A percentile compares a stretch with the other conserved stretches of the same genome.
Evolutionary conservation across 495 filamentous ascomycete species (phyloP).

Genomic region (Neurospora cerealis): DNA sequence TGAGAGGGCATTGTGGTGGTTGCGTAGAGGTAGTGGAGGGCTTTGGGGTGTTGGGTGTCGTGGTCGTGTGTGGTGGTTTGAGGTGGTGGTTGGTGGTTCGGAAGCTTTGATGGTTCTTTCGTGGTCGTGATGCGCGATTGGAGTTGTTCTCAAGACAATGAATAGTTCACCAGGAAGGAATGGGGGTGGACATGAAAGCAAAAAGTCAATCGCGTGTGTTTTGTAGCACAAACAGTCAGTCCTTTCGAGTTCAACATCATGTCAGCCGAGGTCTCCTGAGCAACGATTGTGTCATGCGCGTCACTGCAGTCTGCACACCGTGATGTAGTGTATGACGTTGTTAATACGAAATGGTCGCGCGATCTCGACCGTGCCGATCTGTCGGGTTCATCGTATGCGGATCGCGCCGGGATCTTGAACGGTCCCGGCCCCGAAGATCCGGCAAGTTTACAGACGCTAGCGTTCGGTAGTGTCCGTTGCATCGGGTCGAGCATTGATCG

Average conservation of each 20-base stretch:
- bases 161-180: no score
- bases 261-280: neutral
- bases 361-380: neutral
- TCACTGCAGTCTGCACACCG: neutral
- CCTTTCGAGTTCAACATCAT: neutral
- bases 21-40: neutral
- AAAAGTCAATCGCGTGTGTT: neutral
- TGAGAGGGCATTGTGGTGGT: neutral
- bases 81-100: neutral
- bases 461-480: neutral
- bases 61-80: neutral
- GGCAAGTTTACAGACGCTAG: neutral
- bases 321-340: neutral
- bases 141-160: neutral
- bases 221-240: neutral
- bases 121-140: neutral
- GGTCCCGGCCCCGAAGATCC: neutral
- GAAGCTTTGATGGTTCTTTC: no score
- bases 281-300: neutral
- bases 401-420: neutral
- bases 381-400: neutral
- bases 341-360: neutral
- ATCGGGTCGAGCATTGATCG: neutral
- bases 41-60: neutral
- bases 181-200: neutral